Base-by-base conservation (phyloP, 306 rosid species). In the Acacia confusa region DNA sequence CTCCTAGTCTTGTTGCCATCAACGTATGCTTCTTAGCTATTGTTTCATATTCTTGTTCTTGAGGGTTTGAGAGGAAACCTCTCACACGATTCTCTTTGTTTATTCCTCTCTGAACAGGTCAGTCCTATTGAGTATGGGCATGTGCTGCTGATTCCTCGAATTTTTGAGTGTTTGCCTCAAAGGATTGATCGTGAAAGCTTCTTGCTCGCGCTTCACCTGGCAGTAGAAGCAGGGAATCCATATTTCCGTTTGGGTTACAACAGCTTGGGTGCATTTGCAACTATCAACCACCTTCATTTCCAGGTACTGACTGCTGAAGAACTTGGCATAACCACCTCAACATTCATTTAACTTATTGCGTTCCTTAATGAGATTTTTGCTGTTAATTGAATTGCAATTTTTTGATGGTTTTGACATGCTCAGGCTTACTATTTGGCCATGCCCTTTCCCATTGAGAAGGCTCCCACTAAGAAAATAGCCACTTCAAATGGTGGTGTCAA, bases 91-190 rank as follows among this genome's bases (percentile, higher is more conserved):
- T 48, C 27, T 58, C 0, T 43, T 57, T 79, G 61, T 85, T 17
- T 64, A 19, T 68, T 28, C 4, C 20, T 32, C 28, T 78, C 52
- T 76, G 32, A 78, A 88, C 93, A 95, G 99, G 99, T 95, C 32
- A 95, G 99, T 88, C 99, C 99, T 5, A 95, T 95, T 80, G 98
- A 95, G 78, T 95, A 93, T 71, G 99, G 99, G 40, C 99, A 95
- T 47, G 99, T 95, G 84, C 91, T 95, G 69, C 86, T 95, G 85
- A 90, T 95, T 82, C 99, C 99, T n/a, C 94, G 92, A 10, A 79
- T 92, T 76, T 82, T 92, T 0, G 93, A 95, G 89, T 78, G 90
- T 81, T 77, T 93, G 75, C 99, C 98, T 0, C 99, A 95, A 81
- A 88, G 89, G 91, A 93, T 95, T 71, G 99, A 95, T 83, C 88